Conservation (phyloP, 2,329 filamentous ascomycete species). For the Fonsecaea nubica region DNA sequence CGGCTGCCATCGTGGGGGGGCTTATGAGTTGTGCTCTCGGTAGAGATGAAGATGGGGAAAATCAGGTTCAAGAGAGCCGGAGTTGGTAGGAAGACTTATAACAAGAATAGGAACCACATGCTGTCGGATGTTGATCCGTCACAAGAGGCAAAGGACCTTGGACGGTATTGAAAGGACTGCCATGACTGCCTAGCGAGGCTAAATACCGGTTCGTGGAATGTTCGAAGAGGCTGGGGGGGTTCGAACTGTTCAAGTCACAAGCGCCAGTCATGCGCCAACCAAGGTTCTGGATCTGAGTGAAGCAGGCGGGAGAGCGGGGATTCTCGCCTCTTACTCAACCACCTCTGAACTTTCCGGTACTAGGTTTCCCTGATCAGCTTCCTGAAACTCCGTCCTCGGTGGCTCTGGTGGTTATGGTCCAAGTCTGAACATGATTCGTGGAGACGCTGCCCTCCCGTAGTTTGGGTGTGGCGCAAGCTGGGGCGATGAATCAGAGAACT, state of each 20-base stretch:
- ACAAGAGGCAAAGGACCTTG: conserved; percentile 8
- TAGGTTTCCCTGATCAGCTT: not conserved
- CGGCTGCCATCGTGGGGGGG: conserved; percentile 35
- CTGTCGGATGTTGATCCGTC: conserved; percentile 6
- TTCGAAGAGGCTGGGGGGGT: conserved; percentile 15
- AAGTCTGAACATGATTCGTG: conserved; percentile 19
- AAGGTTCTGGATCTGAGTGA: conserved; percentile 12
- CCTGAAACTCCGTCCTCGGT: not conserved
- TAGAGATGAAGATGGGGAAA: not conserved
- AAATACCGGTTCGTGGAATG: conserved; percentile 19
- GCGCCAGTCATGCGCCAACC: conserved; percentile 29
- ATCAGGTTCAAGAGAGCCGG: conserved; percentile 9
- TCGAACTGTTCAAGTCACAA: conserved; percentile 30
- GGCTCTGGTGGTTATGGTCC: not conserved
- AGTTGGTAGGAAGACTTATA: conserved; percentile 19
- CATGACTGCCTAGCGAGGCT: conserved; percentile 33
- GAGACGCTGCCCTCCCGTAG: not conserved
- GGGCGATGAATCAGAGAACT: conserved; percentile 17
- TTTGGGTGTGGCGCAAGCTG: conserved; percentile 16
- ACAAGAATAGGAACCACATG: conserved; percentile 20
- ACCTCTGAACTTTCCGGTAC: not conserved
- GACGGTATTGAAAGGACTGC: not conserved
- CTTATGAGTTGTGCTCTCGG: not conserved
- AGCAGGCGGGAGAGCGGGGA: conserved; percentile 6
- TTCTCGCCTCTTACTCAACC: not conserved